Percentiles rank a stretch among this genome's conserved stretches.
phyloP scores from a whole-genome alignment of 1,139 yeast genomes.

The Taphrina populina region DNA sequence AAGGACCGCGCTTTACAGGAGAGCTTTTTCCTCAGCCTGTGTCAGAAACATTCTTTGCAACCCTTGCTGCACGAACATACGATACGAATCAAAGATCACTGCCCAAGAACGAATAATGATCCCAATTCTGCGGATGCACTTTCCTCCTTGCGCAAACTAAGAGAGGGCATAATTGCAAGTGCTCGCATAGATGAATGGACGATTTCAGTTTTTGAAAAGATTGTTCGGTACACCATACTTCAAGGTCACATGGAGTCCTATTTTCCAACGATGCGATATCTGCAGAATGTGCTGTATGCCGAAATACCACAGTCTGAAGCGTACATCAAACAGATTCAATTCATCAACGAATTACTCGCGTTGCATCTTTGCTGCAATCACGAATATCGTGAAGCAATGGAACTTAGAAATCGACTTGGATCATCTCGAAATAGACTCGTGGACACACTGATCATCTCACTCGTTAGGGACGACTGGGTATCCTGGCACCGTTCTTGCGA shows the following conservation, averaged over 20 bases:
- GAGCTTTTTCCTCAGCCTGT: constrained; percentile 36
- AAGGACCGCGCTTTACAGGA: constrained; percentile 35
- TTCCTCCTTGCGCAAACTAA: constrained; percentile 36
- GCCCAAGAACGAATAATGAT: no score
- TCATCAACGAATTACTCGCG: constrained; percentile 1
- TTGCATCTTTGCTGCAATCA: constrained; percentile 16
- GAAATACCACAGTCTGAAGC: neutral
- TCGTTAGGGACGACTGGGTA: neutral
- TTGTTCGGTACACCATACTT: constrained; percentile 39
- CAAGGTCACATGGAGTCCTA: constrained; percentile 40
- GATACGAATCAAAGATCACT: no score
- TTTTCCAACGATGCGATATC: constrained; percentile 38
- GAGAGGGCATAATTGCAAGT: constrained; percentile 38
- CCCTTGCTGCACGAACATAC: neutral
- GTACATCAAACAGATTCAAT: neutral
- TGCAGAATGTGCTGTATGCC: constrained; percentile 38
- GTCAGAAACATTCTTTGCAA: neutral
- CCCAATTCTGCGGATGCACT: constrained; percentile 11
- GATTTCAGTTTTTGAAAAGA: constrained; percentile 34
- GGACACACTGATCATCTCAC: neutral
- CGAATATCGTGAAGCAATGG: constrained; percentile 20
- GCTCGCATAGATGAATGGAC: constrained; percentile 36
- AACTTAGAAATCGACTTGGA: neutral
- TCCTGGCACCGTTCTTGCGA: neutral
- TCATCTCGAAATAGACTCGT: neutral